Evolutionary conservation across 768 basidiomycete species (phyloP), one percentile per base, ranked within the genome.

Genomic region (Ramaria sp.): DNA sequence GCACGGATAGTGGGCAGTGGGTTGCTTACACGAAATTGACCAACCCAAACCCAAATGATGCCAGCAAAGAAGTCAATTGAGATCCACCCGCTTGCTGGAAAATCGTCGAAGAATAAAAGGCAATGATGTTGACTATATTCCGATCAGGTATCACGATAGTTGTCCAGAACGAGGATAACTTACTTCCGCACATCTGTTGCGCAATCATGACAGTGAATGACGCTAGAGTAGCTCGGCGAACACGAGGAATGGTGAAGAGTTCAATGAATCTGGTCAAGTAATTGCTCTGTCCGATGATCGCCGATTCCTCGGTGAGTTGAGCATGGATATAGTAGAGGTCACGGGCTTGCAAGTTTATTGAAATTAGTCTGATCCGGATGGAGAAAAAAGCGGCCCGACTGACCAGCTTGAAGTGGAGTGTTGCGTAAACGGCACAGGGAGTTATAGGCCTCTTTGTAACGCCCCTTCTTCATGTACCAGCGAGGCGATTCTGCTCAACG

Each of bases 11-110:
- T 84, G 0, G 84, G 84, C 57, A 83, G 78, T 2, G 39, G 37
- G 1, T 15, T 20, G 82, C 82, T 54, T 84, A 83, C 3, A 82
- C 13, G 73, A 77, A 85, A 61, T 85, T 85, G 43, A 84, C 71
- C 31, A 79, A 66, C 50, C 86, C 86, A 60, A 82, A 88, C 2
- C 86, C 86, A 65, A 78, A 75, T 0, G 83, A 84, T 0, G 82
- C 80, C 10, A 81, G 68, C 78, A 79, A 76, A 51, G 78, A 77
- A 3, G 11, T 50, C 24, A 64, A 53, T 4, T 57, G 46, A 22
- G 63, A 54, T 61, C 65, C 69, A 5, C 71, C 70, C 4, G 68
- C 70, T 37, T 71, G 61, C 13, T 59, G 59, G 61, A 74, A 74
- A 55, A 74, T 69, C 27, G 71, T 70, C 7, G 68, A 68, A 17